A percentile compares a stretch with the other conserved stretches of the same genome.
phyloP scores from a whole-genome alignment of 495 filamentous ascomycete species.

The Aspergillus panamensis region DNA sequence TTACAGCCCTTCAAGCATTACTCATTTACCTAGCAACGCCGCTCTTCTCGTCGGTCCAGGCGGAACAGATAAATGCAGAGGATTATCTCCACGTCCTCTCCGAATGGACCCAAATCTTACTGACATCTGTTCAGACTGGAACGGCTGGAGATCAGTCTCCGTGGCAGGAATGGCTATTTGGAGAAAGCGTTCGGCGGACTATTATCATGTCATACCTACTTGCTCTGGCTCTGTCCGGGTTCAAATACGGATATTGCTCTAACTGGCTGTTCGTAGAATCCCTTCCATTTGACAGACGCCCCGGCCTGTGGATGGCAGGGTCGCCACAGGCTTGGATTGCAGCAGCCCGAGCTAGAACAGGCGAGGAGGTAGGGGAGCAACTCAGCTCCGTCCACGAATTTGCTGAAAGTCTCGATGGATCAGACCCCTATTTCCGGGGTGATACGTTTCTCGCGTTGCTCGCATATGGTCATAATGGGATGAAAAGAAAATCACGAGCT shows the following conservation, averaged over 20 bases:
- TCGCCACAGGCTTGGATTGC: slow-evolving; percentile 8
- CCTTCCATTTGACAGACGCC: slow-evolving; percentile 4
- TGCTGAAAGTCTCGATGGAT: not conserved
- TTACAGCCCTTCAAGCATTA: slow-evolving; percentile 2
- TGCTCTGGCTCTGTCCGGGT: not conserved
- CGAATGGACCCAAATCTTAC: not conserved
- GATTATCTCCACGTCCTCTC: not conserved
- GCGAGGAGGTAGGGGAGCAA: slow-evolving; percentile 1
- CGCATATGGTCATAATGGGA: not conserved
- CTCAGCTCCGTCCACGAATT: slow-evolving; percentile 6
- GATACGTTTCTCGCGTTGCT: slow-evolving; percentile 3
- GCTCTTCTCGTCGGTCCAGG: not conserved
- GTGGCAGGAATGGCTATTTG: slow-evolving; percentile 8
- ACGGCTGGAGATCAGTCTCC: not conserved
- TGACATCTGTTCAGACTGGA: not conserved
- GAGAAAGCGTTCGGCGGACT: slow-evolving; percentile 7
- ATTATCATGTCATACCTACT: slow-evolving; percentile 5
- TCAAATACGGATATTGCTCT: slow-evolving; percentile 5
- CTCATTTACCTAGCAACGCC: not conserved
- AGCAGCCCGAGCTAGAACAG: not conserved
- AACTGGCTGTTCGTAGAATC: slow-evolving; percentile 9
- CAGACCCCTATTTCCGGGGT: not conserved
- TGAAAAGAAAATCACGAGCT: not conserved
- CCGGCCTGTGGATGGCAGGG: slow-evolving; percentile 5
- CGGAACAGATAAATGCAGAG: not conserved